phyloP scores from a whole-genome alignment of 2,329 filamentous ascomycete species.

The Cucurbitaria berberidis region DNA sequence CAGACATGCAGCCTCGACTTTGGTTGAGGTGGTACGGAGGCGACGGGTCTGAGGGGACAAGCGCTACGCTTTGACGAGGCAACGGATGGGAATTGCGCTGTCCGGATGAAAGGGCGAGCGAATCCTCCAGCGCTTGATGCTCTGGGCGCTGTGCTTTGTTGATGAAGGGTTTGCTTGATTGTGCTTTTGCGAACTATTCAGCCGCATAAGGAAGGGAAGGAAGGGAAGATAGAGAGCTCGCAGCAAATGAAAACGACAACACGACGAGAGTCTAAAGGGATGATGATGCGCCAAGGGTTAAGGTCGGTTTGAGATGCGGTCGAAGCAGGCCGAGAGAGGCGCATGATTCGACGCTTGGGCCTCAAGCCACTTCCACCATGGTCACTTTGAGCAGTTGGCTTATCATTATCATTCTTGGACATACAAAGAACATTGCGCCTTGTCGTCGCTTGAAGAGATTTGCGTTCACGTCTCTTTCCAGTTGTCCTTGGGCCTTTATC shows the following conservation, averaged over 20 bases:
- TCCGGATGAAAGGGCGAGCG: conserved; percentile 4
- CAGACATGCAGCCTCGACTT: conserved; percentile 11
- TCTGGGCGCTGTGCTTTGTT: conserved; percentile 14
- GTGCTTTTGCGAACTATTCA: conserved; percentile 15
- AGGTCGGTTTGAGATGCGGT: conserved; percentile 22
- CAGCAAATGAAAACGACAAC: conserved; percentile 10
- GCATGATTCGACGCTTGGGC: conserved; percentile 9
- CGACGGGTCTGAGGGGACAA: conserved; percentile 5
- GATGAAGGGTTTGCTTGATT: conserved; percentile 7
- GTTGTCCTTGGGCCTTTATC: neutral
- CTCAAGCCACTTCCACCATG: conserved; percentile 3
- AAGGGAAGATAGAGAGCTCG: conserved; percentile 1
- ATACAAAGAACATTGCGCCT: neutral
- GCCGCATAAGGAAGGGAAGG: conserved; percentile 14
- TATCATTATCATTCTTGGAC: conserved; percentile 5
- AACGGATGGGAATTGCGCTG: neutral
- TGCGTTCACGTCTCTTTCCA: neutral
- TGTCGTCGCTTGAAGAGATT: neutral
- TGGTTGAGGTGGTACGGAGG: conserved; percentile 6
- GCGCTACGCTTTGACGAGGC: conserved; percentile 1
- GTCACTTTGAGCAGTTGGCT: conserved; percentile 2
- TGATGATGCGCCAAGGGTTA: conserved; percentile 16
- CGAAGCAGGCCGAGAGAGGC: conserved; percentile 2
- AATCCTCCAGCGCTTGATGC: conserved; percentile 18
- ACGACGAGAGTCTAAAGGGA: neutral